Evolutionary conservation across 1,284 basidiomycete species (phyloP).

Genomic region (Cutaneotrichosporon sp.): DNA sequence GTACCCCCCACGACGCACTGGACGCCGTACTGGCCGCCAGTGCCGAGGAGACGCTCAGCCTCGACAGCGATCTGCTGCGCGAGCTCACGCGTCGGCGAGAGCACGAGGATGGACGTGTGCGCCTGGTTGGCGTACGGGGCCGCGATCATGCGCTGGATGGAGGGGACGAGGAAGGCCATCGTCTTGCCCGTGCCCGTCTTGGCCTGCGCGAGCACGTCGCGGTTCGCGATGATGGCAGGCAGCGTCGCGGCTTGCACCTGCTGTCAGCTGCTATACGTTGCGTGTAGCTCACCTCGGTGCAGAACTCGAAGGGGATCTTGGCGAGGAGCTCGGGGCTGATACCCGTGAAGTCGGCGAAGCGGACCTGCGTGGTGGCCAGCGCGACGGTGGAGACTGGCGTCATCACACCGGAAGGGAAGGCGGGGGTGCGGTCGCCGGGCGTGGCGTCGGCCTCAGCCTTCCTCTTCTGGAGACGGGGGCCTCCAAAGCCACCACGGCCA

Average conservation of each 20-base stretch:
- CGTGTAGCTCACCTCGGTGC: slow-evolving; percentile 51
- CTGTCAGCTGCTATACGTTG: not conserved
- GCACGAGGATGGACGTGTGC: slow-evolving; percentile 49
- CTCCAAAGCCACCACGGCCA: not conserved
- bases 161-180: slow-evolving; percentile 58
- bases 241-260: slow-evolving; percentile 57
- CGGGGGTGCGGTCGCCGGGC: slow-evolving; percentile 7
- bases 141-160: slow-evolving; percentile 53
- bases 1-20: slow-evolving; percentile 56
- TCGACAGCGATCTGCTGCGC: slow-evolving; percentile 53
- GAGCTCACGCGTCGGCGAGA: slow-evolving; percentile 58
- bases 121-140: slow-evolving; percentile 24
- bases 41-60: slow-evolving; percentile 32
- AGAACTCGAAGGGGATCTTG: slow-evolving; percentile 49
- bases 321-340: slow-evolving; percentile 30
- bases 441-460: not conserved
- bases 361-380: slow-evolving; percentile 19
- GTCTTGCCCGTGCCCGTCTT: slow-evolving; percentile 62
- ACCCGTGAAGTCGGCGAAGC: slow-evolving; percentile 31
- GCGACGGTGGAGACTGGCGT: slow-evolving; percentile 14
- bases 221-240: slow-evolving; percentile 51
- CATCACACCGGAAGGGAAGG: slow-evolving; percentile 14
- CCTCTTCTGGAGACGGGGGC: not conserved
- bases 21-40: slow-evolving; percentile 34
- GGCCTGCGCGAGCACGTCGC: slow-evolving; percentile 58